These are phyloP conservation scores for Raffaelea albimanens DNA, from an alignment of 2,329 filamentous ascomycete genomes.

Conservation along the genomic window DNA sequence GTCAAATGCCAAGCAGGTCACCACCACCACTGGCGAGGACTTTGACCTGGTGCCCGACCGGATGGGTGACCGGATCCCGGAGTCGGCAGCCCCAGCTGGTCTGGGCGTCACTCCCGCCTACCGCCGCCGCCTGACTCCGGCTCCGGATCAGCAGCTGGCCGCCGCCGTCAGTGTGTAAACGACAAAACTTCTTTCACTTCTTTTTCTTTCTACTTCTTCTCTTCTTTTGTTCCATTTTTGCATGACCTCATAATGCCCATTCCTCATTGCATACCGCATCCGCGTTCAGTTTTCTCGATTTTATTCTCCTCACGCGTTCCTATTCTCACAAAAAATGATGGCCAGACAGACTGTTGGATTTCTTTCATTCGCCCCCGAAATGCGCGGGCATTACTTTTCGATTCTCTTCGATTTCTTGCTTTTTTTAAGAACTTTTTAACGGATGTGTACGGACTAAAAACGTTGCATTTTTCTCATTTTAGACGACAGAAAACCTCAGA, in stretches of 20 bases:
- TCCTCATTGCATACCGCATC: too few species aligned
- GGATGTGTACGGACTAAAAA: not conserved
- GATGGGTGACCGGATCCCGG: constrained; percentile 48
- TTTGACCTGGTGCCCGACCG: constrained; percentile 53
- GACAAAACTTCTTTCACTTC: not conserved
- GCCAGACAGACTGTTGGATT: too few species aligned
- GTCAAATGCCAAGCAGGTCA: constrained; percentile 11
- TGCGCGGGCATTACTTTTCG: too few species aligned
- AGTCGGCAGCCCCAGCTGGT: constrained; percentile 15
- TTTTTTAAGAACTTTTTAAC: not conserved
- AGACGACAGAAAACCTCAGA: not conserved
- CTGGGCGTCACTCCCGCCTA: constrained; percentile 11
- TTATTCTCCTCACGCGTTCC: too few species aligned
- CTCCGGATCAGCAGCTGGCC: constrained; percentile 32
- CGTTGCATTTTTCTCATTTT: too few species aligned
- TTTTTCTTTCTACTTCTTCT: not conserved
- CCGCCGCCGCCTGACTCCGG: constrained; percentile 33
- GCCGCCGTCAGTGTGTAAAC: not conserved
- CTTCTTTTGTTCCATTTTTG: not conserved
- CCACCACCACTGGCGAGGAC: constrained; percentile 34
- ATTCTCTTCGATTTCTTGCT: not conserved
- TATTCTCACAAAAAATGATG: too few species aligned
- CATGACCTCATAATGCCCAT: too few species aligned
- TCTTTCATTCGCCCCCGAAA: too few species aligned
- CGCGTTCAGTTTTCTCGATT: too few species aligned